phyloP scores from a whole-genome alignment of 1,139 yeast genomes.

The Blastobotrys illinoisensis region DNA sequence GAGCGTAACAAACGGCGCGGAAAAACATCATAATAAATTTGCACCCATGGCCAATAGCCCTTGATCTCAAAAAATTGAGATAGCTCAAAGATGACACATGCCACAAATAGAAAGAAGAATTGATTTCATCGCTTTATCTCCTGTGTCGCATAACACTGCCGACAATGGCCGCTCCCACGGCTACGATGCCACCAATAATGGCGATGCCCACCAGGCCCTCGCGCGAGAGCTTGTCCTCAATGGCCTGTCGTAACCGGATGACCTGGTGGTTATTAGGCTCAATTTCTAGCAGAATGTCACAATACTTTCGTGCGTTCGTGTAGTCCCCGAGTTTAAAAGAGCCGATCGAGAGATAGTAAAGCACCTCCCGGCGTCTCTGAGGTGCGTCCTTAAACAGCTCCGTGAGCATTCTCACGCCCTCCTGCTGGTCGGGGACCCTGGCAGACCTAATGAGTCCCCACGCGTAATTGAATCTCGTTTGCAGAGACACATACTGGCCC shows the following conservation, averaged over 20 bases:
- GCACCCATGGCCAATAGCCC: neutral
- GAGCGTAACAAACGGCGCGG: neutral
- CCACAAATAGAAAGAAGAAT: neutral
- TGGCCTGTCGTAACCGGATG: constrained; percentile 58
- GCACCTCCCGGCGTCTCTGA: constrained; percentile 78
- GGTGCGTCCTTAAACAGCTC: constrained; percentile 75
- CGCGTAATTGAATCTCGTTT: constrained; percentile 86
- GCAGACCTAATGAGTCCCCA: constrained; percentile 88
- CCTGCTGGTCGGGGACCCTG: constrained; percentile 56
- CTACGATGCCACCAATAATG: constrained; percentile 76
- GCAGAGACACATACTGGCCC: constrained; percentile 72
- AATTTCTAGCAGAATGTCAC: constrained; percentile 65
- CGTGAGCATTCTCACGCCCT: constrained; percentile 73
- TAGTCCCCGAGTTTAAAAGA: constrained; percentile 86
- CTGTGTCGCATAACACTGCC: constrained; percentile 46
- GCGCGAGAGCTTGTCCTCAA: constrained; percentile 77
- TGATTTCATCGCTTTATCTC: neutral
- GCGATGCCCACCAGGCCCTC: constrained; percentile 89
- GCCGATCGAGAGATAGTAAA: constrained; percentile 84
- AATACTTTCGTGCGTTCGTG: constrained; percentile 76
- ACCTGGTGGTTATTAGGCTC: constrained; percentile 89
- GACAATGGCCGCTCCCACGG: constrained; percentile 69
- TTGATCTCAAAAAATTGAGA: no score
- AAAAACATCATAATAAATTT: neutral
- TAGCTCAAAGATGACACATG: neutral